Evolutionary conservation across 176 grass and related monocot genomes (phyloP), one percentile per base, ranked within the genome.

Genomic region (Poa pratensis): DNA sequence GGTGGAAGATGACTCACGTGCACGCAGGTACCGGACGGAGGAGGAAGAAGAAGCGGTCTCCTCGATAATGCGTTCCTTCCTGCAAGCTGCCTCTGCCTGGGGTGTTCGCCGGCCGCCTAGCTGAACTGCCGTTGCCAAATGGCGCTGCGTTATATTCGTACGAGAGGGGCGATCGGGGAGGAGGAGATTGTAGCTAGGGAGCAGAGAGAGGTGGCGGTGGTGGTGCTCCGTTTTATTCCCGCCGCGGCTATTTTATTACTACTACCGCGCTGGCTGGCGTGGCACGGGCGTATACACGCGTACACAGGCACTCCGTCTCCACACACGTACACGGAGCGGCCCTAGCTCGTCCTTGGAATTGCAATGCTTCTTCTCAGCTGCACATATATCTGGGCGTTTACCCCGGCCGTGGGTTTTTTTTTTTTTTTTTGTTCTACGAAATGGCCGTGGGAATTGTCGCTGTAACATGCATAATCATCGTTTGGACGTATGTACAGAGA

Each of bases 191-290:
- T 32, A 32, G 30, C 30, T 32, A 32, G 30, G 34, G 34, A 35
- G 34, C 34, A 35, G 45, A 46, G 45, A 48, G 73, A 14, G 58
- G 69, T 26, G 62, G 69, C 1, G 71, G 61, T 4, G 74, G 75
- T 20, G 78, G 19, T 37, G 87, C 48, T 17, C 58, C 24, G 23
- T 73, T 74, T 67, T 61, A 69, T 88, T 22, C 54, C 34, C 13
- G 73, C 90, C 90, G 57, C 82, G 27, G 46, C 71, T 51, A 19
- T 20, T 39, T 23, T 68, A 65, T 23, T 52, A 9, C 43, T 9
- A 6, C n/a, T 4, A 35, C 34, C 34, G 34, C 34, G 34, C 34
- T 35, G 34, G 34, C 3, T 35, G 14, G 62, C 62, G 62, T 65
- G 62, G 27, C 6, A 65, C 2, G 6, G 6, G 62, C 7, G 14